Evolutionary conservation across 2,329 filamentous ascomycete genomes (phyloP).

Genomic region (Neopestalotiopsis clavispora): DNA sequence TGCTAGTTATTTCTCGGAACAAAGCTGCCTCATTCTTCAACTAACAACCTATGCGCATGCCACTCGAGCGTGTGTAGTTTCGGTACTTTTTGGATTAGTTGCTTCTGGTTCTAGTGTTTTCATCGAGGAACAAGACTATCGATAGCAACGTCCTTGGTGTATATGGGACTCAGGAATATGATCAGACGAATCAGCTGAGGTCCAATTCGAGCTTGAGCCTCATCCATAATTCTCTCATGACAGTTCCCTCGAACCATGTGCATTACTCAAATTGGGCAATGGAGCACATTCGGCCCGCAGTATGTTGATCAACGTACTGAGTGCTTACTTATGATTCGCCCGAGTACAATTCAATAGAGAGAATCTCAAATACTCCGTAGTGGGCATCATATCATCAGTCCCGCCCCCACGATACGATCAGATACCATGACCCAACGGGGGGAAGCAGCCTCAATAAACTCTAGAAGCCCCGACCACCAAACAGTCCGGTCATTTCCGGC

Average conservation of each 20-base stretch:
- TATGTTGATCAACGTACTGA: background rate
- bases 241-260: background rate
- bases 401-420: background rate
- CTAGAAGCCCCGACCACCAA: background rate
- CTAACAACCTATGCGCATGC: background rate
- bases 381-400: background rate
- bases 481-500: background rate
- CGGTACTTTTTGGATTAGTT: no score
- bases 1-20: no score
- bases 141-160: no score
- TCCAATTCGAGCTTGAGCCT: no score
- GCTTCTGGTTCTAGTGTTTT: no score
- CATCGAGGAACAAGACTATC: no score
- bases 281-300: background rate
- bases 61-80: no score
- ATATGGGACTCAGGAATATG: no score
- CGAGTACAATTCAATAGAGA: background rate
- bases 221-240: background rate
- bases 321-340: background rate
- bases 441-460: background rate
- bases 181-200: no score
- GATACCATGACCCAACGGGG: background rate
- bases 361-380: background rate
- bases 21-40: background rate
- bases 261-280: background rate